Percentiles rank a stretch among this genome's conserved stretches.
phyloP scores from a whole-genome alignment of 805 yeast species.

The Candida sakaeoensis region DNA sequence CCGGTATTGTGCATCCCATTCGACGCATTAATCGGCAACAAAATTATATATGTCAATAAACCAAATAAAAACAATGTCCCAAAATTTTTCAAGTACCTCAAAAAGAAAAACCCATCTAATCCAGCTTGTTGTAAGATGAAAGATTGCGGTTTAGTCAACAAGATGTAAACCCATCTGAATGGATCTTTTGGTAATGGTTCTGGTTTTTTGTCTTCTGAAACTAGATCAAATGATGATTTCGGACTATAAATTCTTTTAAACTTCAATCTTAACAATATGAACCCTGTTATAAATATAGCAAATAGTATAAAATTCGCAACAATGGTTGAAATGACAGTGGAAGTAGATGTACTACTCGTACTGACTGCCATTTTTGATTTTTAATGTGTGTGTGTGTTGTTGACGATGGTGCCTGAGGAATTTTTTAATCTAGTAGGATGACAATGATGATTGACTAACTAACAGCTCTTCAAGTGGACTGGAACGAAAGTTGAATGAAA shows the following conservation, averaged over 20 bases:
- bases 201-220: slow-evolving; percentile 59
- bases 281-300: slow-evolving; percentile 55
- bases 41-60: slow-evolving; percentile 56
- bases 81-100: slow-evolving; percentile 68
- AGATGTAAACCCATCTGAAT: slow-evolving; percentile 63
- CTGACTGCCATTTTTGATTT: slow-evolving; percentile 5
- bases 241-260: slow-evolving; percentile 81
- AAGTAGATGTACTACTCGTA: slow-evolving; percentile 46
- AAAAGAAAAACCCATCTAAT: slow-evolving; percentile 88
- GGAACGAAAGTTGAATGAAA: no score
- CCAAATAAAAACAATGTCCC: slow-evolving; percentile 43
- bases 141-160: slow-evolving; percentile 64
- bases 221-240: slow-evolving; percentile 62
- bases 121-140: slow-evolving; percentile 85
- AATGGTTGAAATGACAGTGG: slow-evolving; percentile 70
- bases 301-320: slow-evolving; percentile 66
- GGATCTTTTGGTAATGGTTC: slow-evolving; percentile 70
- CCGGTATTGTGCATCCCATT: slow-evolving; percentile 62
- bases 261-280: slow-evolving; percentile 62
- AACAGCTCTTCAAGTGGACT: no score
- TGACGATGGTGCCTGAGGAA: background rate
- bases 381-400: no score
- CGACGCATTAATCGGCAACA: slow-evolving; percentile 82
- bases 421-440: no score
- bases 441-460: no score